Evolutionary conservation across 306 rosid genomes (phyloP), one percentile per base, ranked within the genome.

Genomic region (Prunus salicina): DNA sequence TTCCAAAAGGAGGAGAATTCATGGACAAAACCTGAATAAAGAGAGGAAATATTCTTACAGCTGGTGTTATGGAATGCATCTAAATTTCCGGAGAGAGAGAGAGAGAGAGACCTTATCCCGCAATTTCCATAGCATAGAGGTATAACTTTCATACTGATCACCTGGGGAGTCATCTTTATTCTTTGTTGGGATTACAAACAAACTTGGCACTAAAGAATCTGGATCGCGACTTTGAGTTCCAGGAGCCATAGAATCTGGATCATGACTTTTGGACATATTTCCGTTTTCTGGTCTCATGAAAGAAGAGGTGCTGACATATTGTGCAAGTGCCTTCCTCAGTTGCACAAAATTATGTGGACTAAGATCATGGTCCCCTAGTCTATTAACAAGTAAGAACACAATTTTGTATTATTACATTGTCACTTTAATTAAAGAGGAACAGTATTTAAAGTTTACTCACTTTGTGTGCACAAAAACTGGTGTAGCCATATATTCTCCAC

Each of bases 381-480:
- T 93, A 74, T 43, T 79, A 70, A 79, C 65, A 64, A 64, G 80
- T 34, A 47, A n/a, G 12, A 67, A 65, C 69, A 80, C 20, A 66
- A 63, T 38, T 46, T 32, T 12, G n/a, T 32, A 20, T 56, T 30
- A 52, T 43, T 45, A 18, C 1, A 7, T 72, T 32, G 28, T n/a
- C 60, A 18, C 15, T 27, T 27, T 28, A 14, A 73, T 8, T 15
- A 25, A 45, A 51, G 6, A 53, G 41, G 64, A 80, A 62, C 25
- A 41, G 16, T 14, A 15, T 56, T 65, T 47, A 60, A 47, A 71
- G 57, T 69, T 58, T 73, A 66, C 98, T 85, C 80, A 93, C 98
- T 81, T 93, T 69, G 93, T 80, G 72, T 90, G 97, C 76, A 91
- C 93, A 76, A 93, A 91, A 78, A 91, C 88, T 60, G 98, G 96